phyloP scores from a whole-genome alignment of 2,329 filamentous ascomycete species.

The Elsinoe necatrix region DNA sequence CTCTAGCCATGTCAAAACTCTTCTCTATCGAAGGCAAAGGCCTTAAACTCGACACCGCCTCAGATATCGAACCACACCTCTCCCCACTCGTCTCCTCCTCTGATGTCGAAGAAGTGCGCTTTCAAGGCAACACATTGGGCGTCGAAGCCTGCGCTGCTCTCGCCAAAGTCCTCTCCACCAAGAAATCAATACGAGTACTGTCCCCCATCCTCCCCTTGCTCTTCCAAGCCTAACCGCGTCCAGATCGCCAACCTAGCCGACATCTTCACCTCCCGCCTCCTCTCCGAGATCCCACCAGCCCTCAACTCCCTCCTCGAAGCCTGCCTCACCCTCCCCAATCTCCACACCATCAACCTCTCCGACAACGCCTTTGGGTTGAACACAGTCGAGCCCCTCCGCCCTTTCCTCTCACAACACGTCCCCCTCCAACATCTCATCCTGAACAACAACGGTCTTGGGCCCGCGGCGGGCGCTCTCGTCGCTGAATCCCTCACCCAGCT shows the following conservation, averaged over 20 bases:
- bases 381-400: constrained; percentile 83
- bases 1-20: constrained; percentile 53
- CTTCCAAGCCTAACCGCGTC: constrained; percentile 17
- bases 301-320: constrained; percentile 77
- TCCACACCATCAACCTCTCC: constrained; percentile 89
- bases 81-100: constrained; percentile 61
- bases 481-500: constrained; percentile 79
- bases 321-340: constrained; percentile 73
- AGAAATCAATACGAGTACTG: constrained; percentile 68
- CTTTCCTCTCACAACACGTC: constrained; percentile 79
- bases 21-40: constrained; percentile 90
- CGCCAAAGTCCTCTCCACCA: constrained; percentile 72
- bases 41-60: constrained; percentile 83
- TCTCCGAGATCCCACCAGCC: constrained; percentile 87
- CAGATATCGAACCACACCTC: constrained; percentile 79
- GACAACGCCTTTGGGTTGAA: constrained; percentile 98
- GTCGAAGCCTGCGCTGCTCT: constrained; percentile 79
- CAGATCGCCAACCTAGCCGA: constrained; percentile 84
- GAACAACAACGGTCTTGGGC: constrained; percentile 96
- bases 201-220: constrained; percentile 10
- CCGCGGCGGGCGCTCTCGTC: constrained; percentile 78
- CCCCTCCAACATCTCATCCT: constrained; percentile 90
- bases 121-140: constrained; percentile 88
- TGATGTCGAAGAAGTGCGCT: constrained; percentile 73
- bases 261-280: constrained; percentile 90